phyloP scores from a whole-genome alignment of 768 basidiomycete genomes.

The Russula earlei region DNA sequence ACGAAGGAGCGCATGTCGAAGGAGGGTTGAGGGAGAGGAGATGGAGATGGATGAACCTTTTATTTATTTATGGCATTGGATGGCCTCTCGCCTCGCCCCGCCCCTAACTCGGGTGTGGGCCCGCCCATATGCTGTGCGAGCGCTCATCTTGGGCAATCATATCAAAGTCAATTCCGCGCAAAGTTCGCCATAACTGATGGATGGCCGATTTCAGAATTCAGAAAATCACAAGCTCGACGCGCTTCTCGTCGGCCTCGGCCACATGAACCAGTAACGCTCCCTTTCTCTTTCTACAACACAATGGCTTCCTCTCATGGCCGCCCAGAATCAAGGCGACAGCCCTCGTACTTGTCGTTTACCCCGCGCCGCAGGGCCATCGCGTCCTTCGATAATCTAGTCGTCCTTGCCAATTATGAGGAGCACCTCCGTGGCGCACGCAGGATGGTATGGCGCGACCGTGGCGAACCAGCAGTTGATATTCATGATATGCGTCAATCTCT shows the following conservation, averaged over 20 bases:
- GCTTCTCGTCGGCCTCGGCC: no score
- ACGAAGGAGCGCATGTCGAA: slow-evolving; percentile 35
- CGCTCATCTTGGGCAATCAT: not conserved
- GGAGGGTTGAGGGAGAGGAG: not conserved
- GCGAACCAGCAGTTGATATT: slow-evolving; percentile 68
- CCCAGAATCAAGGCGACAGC: slow-evolving; percentile 18
- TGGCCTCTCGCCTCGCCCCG: no score
- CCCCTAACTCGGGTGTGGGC: no score
- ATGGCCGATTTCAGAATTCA: no score
- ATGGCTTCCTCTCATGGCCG: slow-evolving; percentile 3
- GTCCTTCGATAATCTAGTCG: slow-evolving; percentile 81
- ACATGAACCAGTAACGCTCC: no score
- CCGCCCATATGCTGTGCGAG: not conserved
- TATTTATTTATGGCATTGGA: no score
- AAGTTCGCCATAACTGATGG: not conserved
- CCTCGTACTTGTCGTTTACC: slow-evolving; percentile 40
- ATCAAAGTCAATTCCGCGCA: no score
- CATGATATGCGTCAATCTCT: slow-evolving; percentile 53
- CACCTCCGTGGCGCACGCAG: slow-evolving; percentile 61
- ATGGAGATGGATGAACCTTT: no score
- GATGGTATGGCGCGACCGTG: slow-evolving; percentile 74
- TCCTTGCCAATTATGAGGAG: slow-evolving; percentile 78
- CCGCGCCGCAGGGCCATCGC: slow-evolving; percentile 30
- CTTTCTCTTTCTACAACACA: not conserved
- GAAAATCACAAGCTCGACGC: not conserved